These are phyloP conservation scores for Kazachstania taianensis DNA, from an alignment of 805 yeast genomes.

Conservation along the genomic window DNA sequence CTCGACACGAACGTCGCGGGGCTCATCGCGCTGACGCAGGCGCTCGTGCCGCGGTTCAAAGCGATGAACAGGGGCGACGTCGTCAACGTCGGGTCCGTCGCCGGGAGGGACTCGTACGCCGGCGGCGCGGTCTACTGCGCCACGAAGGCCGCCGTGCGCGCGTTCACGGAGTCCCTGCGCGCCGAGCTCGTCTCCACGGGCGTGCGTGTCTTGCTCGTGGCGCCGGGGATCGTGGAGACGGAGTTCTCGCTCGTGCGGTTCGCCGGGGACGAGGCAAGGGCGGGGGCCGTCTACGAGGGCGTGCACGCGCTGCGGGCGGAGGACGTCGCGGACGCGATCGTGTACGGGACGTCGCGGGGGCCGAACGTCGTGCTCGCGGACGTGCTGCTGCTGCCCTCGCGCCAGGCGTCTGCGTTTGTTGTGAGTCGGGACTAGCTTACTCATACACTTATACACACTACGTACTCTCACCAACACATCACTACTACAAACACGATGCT, in stretches of 20 bases:
- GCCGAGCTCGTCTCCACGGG: slow-evolving; percentile 65
- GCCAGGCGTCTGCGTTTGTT: slow-evolving; percentile 82
- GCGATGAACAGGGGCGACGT: slow-evolving; percentile 62
- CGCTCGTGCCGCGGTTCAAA: slow-evolving; percentile 61
- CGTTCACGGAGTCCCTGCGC: slow-evolving; percentile 61
- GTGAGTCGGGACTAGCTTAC: too few relatives aligned
- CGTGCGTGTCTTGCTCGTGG: slow-evolving; percentile 55
- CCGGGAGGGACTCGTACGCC: slow-evolving; percentile 71
- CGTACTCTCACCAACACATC: too few relatives aligned
- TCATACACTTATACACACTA: too few relatives aligned
- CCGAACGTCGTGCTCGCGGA: slow-evolving; percentile 59
- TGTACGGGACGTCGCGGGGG: slow-evolving; percentile 47
- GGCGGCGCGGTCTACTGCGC: slow-evolving; percentile 76
- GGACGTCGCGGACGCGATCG: slow-evolving; percentile 53
- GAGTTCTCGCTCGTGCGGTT: slow-evolving; percentile 53
- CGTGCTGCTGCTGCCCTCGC: slow-evolving; percentile 69
- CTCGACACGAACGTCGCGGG: slow-evolving; percentile 84
- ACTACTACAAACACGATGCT: too few relatives aligned
- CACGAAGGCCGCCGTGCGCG: slow-evolving; percentile 60
- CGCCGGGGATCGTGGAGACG: slow-evolving; percentile 64
- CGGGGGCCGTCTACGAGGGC: slow-evolving; percentile 46
- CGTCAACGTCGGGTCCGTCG: slow-evolving; percentile 66
- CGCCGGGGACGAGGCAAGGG: slow-evolving; percentile 45
- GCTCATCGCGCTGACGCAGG: slow-evolving; percentile 73
- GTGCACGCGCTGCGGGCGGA: slow-evolving; percentile 47